phyloP scores from a whole-genome alignment of 179 eudicot species.

The Beta macrorhiza region DNA sequence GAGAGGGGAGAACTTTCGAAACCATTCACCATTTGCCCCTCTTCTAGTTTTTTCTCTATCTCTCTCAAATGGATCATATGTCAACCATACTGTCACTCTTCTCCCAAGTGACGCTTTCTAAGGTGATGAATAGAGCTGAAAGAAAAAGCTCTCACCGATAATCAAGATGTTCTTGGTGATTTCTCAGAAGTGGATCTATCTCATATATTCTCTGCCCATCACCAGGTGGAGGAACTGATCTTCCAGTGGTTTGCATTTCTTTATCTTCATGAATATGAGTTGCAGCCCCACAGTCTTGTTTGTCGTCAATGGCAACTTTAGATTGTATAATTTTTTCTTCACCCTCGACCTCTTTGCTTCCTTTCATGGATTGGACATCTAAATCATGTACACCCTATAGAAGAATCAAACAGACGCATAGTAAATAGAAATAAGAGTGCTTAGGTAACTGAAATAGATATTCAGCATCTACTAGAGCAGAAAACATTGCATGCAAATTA shows the following conservation, averaged over 20 bases:
- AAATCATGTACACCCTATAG: conserved; percentile 43
- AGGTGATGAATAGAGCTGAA: neutral
- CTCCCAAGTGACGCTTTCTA: neutral
- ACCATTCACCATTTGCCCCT: neutral
- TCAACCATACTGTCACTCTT: neutral
- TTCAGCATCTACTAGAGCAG: neutral
- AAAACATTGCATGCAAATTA: neutral
- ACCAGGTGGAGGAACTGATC: conserved; percentile 78
- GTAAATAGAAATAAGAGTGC: neutral
- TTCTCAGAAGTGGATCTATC: conserved; percentile 64
- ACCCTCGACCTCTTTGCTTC: conserved; percentile 24
- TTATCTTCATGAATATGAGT: conserved; percentile 31
- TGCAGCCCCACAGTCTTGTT: conserved; percentile 30
- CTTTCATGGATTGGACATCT: conserved; percentile 36
- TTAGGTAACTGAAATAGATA: neutral
- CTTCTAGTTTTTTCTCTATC: neutral
- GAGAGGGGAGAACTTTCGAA: neutral
- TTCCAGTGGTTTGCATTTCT: conserved; percentile 35
- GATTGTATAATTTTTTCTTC: conserved; percentile 27
- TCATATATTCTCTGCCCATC: conserved; percentile 80
- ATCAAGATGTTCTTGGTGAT: conserved; percentile 71
- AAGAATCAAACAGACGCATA: conserved; percentile 1
- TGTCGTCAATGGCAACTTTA: conserved; percentile 24
- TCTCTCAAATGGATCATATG: too few relatives aligned
- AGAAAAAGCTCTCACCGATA: conserved; percentile 56